A percentile compares a stretch with the other conserved stretches of the same genome.
Evolutionary conservation across 2,329 filamentous ascomycete genomes (phyloP).

Genomic region (Scopulariopsis brevicaulis): DNA sequence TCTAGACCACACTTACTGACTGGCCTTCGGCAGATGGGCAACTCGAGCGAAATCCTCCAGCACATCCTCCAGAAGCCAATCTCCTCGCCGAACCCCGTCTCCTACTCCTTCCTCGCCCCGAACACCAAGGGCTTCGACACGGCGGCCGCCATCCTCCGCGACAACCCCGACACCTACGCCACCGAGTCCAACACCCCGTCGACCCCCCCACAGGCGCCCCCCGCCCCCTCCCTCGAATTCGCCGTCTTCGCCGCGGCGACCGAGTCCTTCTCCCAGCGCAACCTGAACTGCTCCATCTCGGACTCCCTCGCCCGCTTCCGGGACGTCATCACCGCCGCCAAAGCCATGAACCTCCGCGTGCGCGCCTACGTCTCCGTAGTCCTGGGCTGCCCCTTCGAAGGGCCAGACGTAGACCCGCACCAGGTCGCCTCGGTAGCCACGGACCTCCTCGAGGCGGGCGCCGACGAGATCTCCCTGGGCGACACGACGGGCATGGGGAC

Average conservation of each 20-base stretch:
- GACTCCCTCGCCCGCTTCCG: slow-evolving; percentile 61
- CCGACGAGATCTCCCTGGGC: slow-evolving; percentile 80
- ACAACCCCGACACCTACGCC: slow-evolving; percentile 35
- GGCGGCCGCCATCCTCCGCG: slow-evolving; percentile 41
- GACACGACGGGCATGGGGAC: slow-evolving; percentile 91
- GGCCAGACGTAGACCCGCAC: slow-evolving; percentile 50
- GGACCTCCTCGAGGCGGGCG: slow-evolving; percentile 71
- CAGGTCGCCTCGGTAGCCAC: slow-evolving; percentile 55
- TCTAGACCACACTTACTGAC: neutral
- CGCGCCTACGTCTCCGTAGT: slow-evolving; percentile 75
- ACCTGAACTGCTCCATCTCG: slow-evolving; percentile 70
- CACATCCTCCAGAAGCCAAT: slow-evolving; percentile 51
- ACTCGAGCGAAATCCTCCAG: slow-evolving; percentile 63
- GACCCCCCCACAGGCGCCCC: slow-evolving; percentile 21
- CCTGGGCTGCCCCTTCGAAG: slow-evolving; percentile 68
- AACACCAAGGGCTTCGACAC: slow-evolving; percentile 63
- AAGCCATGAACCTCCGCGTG: slow-evolving; percentile 53
- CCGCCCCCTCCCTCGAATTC: slow-evolving; percentile 49
- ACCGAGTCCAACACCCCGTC: slow-evolving; percentile 33
- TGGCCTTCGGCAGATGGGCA: slow-evolving; percentile 53
- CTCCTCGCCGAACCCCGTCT: slow-evolving; percentile 42
- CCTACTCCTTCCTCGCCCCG: slow-evolving; percentile 72
- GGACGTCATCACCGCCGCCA: slow-evolving; percentile 58
- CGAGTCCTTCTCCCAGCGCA: slow-evolving; percentile 68
- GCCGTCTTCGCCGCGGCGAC: slow-evolving; percentile 76